These are phyloP conservation scores for Wolfiporia cocos DNA, from an alignment of 1,284 basidiomycete genomes.

Conservation along the genomic window DNA sequence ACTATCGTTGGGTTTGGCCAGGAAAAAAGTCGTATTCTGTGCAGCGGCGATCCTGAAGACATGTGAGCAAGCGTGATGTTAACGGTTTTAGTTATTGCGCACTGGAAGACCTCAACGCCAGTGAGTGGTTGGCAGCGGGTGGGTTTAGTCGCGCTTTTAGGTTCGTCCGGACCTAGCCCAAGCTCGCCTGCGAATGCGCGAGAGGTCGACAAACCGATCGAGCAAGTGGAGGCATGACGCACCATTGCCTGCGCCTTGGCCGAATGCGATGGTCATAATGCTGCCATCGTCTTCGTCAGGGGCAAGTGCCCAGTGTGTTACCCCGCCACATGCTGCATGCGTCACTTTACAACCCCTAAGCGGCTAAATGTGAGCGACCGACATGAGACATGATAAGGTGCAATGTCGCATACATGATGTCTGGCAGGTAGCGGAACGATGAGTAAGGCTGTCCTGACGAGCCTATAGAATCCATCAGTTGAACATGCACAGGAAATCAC, in stretches of 20 bases:
- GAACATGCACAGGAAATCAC: slow-evolving; percentile 4
- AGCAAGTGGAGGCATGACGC: slow-evolving; percentile 6
- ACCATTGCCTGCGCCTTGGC: slow-evolving; percentile 79
- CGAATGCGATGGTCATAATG: slow-evolving; percentile 82
- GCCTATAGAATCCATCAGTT: slow-evolving; percentile 34
- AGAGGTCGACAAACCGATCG: background rate
- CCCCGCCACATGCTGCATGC: slow-evolving; percentile 72
- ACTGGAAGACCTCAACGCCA: slow-evolving; percentile 79
- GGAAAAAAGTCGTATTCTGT: slow-evolving; percentile 81
- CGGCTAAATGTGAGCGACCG: slow-evolving; percentile 5
- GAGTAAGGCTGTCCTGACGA: slow-evolving; percentile 81
- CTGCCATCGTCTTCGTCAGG: slow-evolving; percentile 59
- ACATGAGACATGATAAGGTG: slow-evolving; percentile 1
- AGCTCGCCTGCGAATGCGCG: slow-evolving; percentile 52
- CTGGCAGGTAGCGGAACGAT: slow-evolving; percentile 74
- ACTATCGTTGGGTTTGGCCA: slow-evolving; percentile 65
- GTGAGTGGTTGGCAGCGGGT: slow-evolving; percentile 62
- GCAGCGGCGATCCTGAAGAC: slow-evolving; percentile 69
- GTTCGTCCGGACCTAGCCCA: slow-evolving; percentile 73
- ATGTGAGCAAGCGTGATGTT: too few species aligned
- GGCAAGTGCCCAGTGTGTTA: slow-evolving; percentile 82
- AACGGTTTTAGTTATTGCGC: too few species aligned
- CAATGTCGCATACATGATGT: slow-evolving; percentile 54
- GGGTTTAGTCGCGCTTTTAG: slow-evolving; percentile 87
- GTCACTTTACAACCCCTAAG: slow-evolving; percentile 67